Conservation (phyloP, 768 basidiomycete genomes). For the Russula ochroleuca region DNA sequence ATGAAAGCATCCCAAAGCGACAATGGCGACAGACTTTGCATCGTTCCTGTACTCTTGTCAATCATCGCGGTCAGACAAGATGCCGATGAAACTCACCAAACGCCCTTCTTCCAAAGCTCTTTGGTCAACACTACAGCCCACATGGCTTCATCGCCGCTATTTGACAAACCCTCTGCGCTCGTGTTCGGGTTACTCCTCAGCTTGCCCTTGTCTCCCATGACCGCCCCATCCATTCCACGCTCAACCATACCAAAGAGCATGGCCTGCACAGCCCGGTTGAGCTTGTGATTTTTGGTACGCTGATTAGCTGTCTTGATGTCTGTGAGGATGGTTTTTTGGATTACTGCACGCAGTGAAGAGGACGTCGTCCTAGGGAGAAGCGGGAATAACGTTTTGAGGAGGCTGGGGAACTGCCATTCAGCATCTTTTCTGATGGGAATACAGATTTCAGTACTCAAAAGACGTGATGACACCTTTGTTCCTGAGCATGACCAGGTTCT, state of each 20-base stretch:
- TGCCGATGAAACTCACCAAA: constrained; percentile 54
- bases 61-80: not conserved
- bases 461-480: constrained; percentile 92
- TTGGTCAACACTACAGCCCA: constrained; percentile 95
- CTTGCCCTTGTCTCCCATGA: constrained; percentile 81
- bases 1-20: constrained; percentile 89
- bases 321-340: constrained; percentile 88
- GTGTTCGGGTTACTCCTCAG: constrained; percentile 42
- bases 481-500: constrained; percentile 87
- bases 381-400: constrained; percentile 89
- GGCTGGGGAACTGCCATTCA: constrained; percentile 43
- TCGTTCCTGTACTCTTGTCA: constrained; percentile 57
- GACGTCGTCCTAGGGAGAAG: constrained; percentile 93
- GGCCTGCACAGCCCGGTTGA: constrained; percentile 92
- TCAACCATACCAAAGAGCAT: constrained; percentile 97
- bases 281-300: constrained; percentile 86
- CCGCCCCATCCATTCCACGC: constrained; percentile 78
- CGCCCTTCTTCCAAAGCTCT: constrained; percentile 89
- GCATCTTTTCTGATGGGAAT: not conserved
- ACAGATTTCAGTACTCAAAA: constrained; percentile 63
- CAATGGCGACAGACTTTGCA: constrained; percentile 87
- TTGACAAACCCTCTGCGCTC: constrained; percentile 38
- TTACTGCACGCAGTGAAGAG: constrained; percentile 72
- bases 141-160: constrained; percentile 82
- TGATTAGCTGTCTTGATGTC: constrained; percentile 91